Base-by-base conservation (phyloP, 2,329 filamentous ascomycete species). In the Penicillium polonicum region DNA sequence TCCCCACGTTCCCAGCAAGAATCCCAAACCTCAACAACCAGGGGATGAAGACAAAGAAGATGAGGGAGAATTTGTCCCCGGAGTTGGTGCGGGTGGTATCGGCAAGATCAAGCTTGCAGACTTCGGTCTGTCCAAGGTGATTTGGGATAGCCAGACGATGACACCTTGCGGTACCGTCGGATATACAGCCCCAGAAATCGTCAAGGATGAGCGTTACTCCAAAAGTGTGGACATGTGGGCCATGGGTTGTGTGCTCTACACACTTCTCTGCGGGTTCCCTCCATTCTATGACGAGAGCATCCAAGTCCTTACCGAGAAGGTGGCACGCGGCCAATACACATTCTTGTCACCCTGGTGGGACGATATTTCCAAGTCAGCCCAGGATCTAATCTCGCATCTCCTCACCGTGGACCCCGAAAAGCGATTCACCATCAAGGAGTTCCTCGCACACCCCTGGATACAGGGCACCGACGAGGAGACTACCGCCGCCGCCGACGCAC, bases 171-270 rank as follows among this genome's bases (percentile, higher is more conserved):
- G 94, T 57, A 99, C 94, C 0, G 94, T 97, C 57, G 94, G 94
- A 43, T 99, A 99, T 78, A 97, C 94, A 4, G 94, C 94, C 4
- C 94, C 94, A 8, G 94, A 99, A 73, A 99, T 99, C 62, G 94
- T 99, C 73, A 97, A 97, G 78, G 94, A 99, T 76, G 94, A 99
- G 78, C 87, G 92, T 23, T 99, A 99, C 76, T 97, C 93, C 38
- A 99, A 97, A 81, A 95, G 91, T 51, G 94, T 99, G 45, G 94
- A 99, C 71, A 99, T 99, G 94, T 99, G 94, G 94, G 94, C 94
- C 4, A 78, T 99, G 33, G 94, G 94, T 15, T 99, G 94, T 73
- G 94, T 99, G 12, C 82, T 99, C 5, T 99, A 99, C 79, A 99
- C 94, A 0, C 81, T 99, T 1, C 88, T 99, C 17, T 99, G 94